Conservation (phyloP, 805 yeast genomes). For the Spathaspora gorwiae region DNA sequence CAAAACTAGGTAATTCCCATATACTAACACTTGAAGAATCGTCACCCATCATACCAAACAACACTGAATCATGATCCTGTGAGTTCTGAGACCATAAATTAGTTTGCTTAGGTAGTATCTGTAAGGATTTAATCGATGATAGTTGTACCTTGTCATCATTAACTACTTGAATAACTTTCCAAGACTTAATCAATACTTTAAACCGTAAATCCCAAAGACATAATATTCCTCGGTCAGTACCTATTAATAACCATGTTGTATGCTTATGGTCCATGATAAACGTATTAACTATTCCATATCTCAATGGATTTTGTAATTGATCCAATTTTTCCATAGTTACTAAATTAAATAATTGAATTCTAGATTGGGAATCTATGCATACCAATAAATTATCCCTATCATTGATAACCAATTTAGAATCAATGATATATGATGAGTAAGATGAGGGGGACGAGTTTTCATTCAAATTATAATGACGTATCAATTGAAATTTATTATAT, state of each 20-base stretch:
- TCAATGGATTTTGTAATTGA: conserved; percentile 48
- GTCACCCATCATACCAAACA: conserved; percentile 8
- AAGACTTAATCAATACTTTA: conserved; percentile 52
- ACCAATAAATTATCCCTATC: conserved; percentile 42
- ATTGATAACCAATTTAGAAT: conserved; percentile 37
- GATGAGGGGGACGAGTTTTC: conserved; percentile 13
- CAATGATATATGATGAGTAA: conserved; percentile 35
- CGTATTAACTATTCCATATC: conserved; percentile 63
- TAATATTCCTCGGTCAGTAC: conserved; percentile 70
- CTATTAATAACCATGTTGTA: conserved; percentile 61
- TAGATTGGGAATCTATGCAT: conserved; percentile 49
- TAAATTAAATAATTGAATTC: conserved; percentile 53
- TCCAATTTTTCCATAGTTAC: conserved; percentile 45
- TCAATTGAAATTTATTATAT: conserved; percentile 21
- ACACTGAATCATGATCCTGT: conserved; percentile 8
- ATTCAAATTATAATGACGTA: conserved; percentile 40
- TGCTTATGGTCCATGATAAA: conserved; percentile 45
- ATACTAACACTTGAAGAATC: conserved; percentile 48
- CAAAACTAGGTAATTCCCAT: conserved; percentile 69
- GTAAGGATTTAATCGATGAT: conserved; percentile 39
- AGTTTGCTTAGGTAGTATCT: conserved; percentile 37
- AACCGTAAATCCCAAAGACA: conserved; percentile 82
- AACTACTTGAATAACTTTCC: conserved; percentile 46
- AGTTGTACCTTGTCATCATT: not conserved
- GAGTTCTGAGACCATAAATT: conserved; percentile 18